Percentiles rank a stretch among this genome's conserved stretches.
phyloP scores from a whole-genome alignment of 1,139 yeast species.

The Suhomyces panamericanus region DNA sequence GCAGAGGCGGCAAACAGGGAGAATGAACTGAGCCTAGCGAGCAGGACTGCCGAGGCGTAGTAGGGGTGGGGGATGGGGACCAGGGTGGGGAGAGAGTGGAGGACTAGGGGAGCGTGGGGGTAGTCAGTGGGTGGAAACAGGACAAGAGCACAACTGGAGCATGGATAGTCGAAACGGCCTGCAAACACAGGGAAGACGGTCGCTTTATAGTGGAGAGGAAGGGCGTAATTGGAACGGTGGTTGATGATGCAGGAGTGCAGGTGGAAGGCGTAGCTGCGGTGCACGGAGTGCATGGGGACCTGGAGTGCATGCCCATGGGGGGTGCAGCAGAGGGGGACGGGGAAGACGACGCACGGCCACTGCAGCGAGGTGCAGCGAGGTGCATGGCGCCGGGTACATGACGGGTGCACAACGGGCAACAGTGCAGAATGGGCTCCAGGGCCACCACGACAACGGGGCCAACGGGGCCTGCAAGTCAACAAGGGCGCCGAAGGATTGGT shows the following conservation, averaged over 20 bases:
- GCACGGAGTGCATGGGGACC: not conserved
- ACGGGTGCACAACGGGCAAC: not conserved
- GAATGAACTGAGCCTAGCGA: too few relatives aligned
- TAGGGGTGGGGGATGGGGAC: not conserved
- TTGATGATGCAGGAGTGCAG: conserved; percentile 1
- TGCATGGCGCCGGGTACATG: not conserved
- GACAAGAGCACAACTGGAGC: not conserved
- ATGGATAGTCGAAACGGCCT: not conserved
- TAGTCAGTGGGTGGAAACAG: not conserved
- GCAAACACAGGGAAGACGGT: conserved; percentile 1
- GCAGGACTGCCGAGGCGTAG: too few relatives aligned
- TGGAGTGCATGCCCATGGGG: not conserved
- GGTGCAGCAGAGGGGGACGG: not conserved
- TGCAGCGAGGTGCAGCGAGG: not conserved
- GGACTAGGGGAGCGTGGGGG: too few relatives aligned
- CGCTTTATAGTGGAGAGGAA: conserved; percentile 1
- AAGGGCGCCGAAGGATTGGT: too few relatives aligned
- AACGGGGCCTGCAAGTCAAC: too few relatives aligned
- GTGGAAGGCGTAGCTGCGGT: not conserved
- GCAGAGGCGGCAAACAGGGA: too few relatives aligned
- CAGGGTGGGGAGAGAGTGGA: not conserved
- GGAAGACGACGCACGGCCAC: not conserved
- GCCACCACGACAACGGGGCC: too few relatives aligned
- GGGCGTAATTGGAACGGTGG: conserved; percentile 2
- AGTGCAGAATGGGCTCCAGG: too few relatives aligned